Conservation (phyloP, 1,284 basidiomycete genomes). For the Malassezia pachydermatis region DNA sequence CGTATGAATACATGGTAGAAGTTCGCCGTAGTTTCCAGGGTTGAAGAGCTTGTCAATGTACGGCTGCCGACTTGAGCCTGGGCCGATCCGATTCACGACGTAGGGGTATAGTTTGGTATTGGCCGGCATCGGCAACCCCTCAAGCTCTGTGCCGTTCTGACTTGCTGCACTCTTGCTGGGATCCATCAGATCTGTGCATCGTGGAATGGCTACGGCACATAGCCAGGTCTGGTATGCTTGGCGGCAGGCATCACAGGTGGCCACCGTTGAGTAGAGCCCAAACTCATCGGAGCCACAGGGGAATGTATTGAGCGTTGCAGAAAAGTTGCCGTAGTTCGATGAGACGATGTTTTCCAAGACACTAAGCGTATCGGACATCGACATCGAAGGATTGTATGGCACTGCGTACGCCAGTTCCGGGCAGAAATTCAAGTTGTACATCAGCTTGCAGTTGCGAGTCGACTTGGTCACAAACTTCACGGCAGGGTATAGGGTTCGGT, state of each 20-base stretch:
- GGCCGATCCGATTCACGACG: slow-evolving; percentile 33
- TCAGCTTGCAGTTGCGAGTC: slow-evolving; percentile 43
- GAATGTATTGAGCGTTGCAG: slow-evolving; percentile 48
- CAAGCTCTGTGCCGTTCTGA: slow-evolving; percentile 28
- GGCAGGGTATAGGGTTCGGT: slow-evolving; percentile 27
- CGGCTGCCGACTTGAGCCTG: slow-evolving; percentile 27
- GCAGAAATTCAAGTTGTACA: slow-evolving; percentile 48
- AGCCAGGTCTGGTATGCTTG: slow-evolving; percentile 49
- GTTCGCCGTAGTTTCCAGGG: slow-evolving; percentile 38
- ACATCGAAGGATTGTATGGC: slow-evolving; percentile 40
- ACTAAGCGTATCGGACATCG: slow-evolving; percentile 33
- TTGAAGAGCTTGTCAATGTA: slow-evolving; percentile 33
- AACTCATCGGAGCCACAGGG: slow-evolving; percentile 44
- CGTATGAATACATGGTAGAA: slow-evolving; percentile 42
- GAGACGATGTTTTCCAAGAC: slow-evolving; percentile 41
- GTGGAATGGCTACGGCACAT: slow-evolving; percentile 49
- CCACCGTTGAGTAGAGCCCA: slow-evolving; percentile 48
- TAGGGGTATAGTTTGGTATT: slow-evolving; percentile 38
- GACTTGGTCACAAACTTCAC: slow-evolving; percentile 47
- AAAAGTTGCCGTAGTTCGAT: slow-evolving; percentile 47
- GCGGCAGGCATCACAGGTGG: slow-evolving; percentile 48
- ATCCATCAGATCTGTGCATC: slow-evolving; percentile 47
- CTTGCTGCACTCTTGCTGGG: slow-evolving; percentile 29
- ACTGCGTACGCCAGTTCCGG: slow-evolving; percentile 50
- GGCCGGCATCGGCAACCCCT: slow-evolving; percentile 26